Evolutionary conservation across 306 rosid genomes (phyloP), one percentile per base, ranked within the genome.

Genomic region (Vigna hirtella): DNA sequence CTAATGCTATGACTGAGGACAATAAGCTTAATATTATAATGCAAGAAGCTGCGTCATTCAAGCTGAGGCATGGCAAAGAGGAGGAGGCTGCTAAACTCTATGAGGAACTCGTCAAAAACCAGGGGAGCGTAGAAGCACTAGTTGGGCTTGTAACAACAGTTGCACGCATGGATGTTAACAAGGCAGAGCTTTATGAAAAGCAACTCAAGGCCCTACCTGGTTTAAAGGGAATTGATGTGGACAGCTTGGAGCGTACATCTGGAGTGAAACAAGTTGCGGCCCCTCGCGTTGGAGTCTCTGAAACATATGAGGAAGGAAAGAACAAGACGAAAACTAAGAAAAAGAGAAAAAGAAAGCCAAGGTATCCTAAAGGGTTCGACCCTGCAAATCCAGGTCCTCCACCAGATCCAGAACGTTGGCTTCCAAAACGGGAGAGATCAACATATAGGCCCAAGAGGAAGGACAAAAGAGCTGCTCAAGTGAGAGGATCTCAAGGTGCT

Each of bases 401-500:
- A 30, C 99, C 98, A 3, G 99, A 96, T 81, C 99, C 99, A 14
- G 98, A 93, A 79, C 88, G 99, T 79, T 96, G 99, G 99, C 99
- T 96, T 81, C 99, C 99, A 11, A 96, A 79, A 91, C 87, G 98
- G 78, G 98, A 96, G 76, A 91, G 99, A 70, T 96, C 99, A 15
- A 91, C 93, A 61, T 96, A 77, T 73, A 91, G 98, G 86, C 99
- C 99, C 7, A 96, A 91, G 90, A 88, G 98, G 82, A 96, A 91
- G 88, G 97, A 96, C 87, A 96, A 93, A 86, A 90, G 98, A 84
- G 96, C 99, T 15, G 94, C 94, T 57, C 99, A 96, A 73, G 98
- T 93, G 80, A 93, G 99, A 91, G 99, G 99, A 74, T 88, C 98
- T 12, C 99, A 93, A 85, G 99, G 99, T 57, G 86, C 96, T 24